Base-by-base conservation (phyloP, 805 yeast genomes). In the Ogataea paradorogensis region DNA sequence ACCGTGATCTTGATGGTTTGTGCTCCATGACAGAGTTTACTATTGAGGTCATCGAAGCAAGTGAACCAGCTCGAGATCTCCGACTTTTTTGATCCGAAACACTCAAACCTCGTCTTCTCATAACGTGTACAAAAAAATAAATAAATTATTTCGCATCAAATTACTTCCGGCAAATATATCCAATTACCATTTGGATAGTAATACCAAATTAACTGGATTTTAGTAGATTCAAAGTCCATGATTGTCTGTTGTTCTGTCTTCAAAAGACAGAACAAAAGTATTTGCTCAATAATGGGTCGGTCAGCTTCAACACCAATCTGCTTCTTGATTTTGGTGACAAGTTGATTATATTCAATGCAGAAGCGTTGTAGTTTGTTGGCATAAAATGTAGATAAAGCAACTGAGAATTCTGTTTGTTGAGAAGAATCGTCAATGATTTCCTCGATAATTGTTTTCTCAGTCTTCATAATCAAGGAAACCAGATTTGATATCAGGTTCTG, bases 51-150 rank as follows among this genome's bases (percentile, higher is more conserved):
- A 26, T 25, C 14, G 40, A 37, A 5, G 82, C 87, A 45, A 80
- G 73, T 2, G 89, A 81, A 43, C 74, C 72, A 39, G 81, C 70
- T 53, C 88, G 66, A 7, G 70, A 67, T 41, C 61, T 67, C 37
- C 58, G 45, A 14, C 52, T 47, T 20, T 39, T 45, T 20, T 43
- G 35, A 16, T 55, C 57, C 11, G 51, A 47, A 26, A 51, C 44
- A 24, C 53, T 56, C 5, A 53, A 55, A n/a, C 42, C 43, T 32
- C 58, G 46, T 43, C 55, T 45, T 39, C 52, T 47, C 45, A 43
- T 43, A 38, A 38, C 43, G 46, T 43, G 43, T 43, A 38, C 42
- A 43, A 35, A 32, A 33, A 15, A 30, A 27, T 29, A 28, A 34
- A 27, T 30, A 23, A 32, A 30, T 28, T 21, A 36, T 26, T 40